A percentile compares a stretch with the other conserved stretches of the same genome.
These are phyloP conservation scores for Logfia minima DNA, from an alignment of 129 eudicot genomes.

Conservation along the genomic window DNA sequence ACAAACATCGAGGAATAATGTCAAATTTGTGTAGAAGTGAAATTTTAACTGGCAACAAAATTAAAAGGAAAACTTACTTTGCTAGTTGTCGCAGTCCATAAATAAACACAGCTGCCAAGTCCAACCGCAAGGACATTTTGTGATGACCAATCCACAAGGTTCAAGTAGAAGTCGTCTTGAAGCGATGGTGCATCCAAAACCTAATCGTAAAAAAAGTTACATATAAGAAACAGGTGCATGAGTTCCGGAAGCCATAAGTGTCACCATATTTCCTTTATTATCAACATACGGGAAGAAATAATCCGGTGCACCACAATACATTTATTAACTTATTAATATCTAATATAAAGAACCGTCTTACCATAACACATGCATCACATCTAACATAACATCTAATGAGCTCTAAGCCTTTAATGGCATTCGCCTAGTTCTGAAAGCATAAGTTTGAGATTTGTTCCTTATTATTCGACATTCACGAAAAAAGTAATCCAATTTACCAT, in stretches of 20 bases:
- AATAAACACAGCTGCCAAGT: slow-evolving; percentile 88
- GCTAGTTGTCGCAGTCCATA: slow-evolving; percentile 97
- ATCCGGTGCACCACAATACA: background rate
- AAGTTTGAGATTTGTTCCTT: background rate
- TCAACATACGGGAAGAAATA: background rate
- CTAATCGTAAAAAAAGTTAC: slow-evolving; percentile 30
- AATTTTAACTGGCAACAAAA: background rate
- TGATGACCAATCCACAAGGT: slow-evolving; percentile 98
- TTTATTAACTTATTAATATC: too few species aligned
- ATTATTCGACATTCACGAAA: background rate
- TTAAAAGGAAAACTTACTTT: slow-evolving; percentile 51
- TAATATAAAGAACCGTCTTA: too few species aligned
- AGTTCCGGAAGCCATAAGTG: background rate
- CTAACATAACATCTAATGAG: too few species aligned
- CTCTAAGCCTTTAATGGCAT: background rate
- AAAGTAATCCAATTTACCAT: background rate
- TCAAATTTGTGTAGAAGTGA: background rate
- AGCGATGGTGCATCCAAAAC: slow-evolving; percentile 98
- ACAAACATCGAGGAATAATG: slow-evolving; percentile 9
- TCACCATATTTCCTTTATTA: background rate
- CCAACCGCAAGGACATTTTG: slow-evolving; percentile 99
- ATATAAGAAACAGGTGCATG: background rate
- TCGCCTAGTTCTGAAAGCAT: background rate
- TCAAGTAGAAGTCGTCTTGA: slow-evolving; percentile 97
- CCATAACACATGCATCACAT: background rate